phyloP scores from a whole-genome alignment of 768 basidiomycete species.

The Cubamyces lactineus region DNA sequence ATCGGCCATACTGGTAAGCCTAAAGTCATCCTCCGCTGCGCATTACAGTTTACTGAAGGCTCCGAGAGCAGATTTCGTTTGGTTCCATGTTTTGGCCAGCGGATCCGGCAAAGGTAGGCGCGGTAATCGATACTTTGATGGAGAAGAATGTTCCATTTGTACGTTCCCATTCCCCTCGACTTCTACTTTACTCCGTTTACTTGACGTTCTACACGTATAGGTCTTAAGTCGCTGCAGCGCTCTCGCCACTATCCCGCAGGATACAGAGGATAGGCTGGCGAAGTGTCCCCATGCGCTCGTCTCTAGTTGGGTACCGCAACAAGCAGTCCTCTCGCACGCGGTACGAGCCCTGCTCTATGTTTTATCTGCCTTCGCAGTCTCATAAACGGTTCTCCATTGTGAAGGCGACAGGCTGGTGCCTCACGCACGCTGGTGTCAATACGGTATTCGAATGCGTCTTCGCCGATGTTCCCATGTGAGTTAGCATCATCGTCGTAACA shows the following conservation, averaged over 20 bases:
- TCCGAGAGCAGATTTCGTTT: conserved; percentile 1
- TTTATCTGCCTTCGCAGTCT: background rate
- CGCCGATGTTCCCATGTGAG: conserved; percentile 1
- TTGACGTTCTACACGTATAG: background rate
- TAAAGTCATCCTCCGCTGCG: background rate
- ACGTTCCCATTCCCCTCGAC: background rate
- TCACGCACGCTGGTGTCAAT: conserved; percentile 1
- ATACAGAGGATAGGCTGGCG: background rate
- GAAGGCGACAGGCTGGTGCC: conserved; percentile 7
- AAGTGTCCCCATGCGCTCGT: background rate
- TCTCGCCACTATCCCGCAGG: background rate
- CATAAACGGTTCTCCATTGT: background rate
- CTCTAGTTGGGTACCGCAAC: background rate
- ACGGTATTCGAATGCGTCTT: background rate
- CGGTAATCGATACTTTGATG: conserved; percentile 1
- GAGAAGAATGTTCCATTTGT: conserved; percentile 8
- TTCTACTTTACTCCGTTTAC: background rate
- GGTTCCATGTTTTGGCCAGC: conserved; percentile 14
- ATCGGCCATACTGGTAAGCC: background rate
- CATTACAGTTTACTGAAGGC: too few species aligned
- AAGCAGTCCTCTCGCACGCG: background rate
- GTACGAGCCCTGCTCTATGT: background rate
- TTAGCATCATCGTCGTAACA: background rate
- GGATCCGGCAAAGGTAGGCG: conserved; percentile 5
- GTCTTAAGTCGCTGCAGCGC: background rate